phyloP scores from a whole-genome alignment of 306 rosid species.

The Cucurbita pepo region DNA sequence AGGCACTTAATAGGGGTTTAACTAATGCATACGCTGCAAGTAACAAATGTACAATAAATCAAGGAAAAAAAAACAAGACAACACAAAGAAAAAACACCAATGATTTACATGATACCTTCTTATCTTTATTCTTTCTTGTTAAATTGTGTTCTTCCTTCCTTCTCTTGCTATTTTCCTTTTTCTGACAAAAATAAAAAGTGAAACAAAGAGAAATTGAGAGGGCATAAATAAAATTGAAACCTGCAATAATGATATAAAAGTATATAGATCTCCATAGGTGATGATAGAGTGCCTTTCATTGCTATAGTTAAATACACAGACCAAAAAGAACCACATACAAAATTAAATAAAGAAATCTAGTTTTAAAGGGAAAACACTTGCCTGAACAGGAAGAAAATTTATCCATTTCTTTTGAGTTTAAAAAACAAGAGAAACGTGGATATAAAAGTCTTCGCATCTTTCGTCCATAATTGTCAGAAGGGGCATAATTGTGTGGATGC shows the following conservation, averaged over 20 bases:
- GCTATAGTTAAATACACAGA: not conserved
- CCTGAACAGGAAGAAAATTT: not conserved
- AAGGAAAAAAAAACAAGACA: not conserved
- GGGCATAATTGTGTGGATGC: not conserved
- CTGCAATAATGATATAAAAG: not conserved
- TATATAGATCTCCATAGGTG: not conserved
- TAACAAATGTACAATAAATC: not conserved
- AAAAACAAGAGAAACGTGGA: not conserved
- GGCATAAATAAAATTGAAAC: not conserved
- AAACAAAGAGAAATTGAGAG: not conserved
- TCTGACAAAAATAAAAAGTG: conserved; percentile 28
- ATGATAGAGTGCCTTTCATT: not conserved
- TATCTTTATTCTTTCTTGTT: conserved; percentile 69
- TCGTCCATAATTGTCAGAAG: not conserved
- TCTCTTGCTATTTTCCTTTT: conserved; percentile 93
- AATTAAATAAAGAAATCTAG: not conserved
- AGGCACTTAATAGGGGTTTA: not conserved
- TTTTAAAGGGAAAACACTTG: not conserved
- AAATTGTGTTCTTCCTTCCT: conserved; percentile 84
- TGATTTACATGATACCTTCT: conserved; percentile 41
- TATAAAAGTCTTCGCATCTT: not conserved
- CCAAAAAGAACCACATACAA: not conserved
- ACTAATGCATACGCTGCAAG: not conserved
- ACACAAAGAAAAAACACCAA: not conserved
- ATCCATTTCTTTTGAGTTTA: not conserved